These are phyloP conservation scores for Artemisia argyi DNA, from an alignment of 129 eudicot species.

Conservation along the genomic window DNA sequence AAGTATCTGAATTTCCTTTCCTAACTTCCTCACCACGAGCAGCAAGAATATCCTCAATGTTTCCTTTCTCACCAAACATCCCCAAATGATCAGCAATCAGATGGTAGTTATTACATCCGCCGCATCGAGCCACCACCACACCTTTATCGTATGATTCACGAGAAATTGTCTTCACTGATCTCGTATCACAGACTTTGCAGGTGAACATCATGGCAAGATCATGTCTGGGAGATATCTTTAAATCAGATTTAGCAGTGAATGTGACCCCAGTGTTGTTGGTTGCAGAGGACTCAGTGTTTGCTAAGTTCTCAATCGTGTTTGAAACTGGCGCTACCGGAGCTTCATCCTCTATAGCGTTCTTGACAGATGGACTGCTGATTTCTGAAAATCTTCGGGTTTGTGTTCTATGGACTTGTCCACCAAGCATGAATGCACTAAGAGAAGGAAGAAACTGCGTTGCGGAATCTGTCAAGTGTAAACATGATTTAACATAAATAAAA, in stretches of 20 bases:
- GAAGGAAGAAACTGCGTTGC: constrained; percentile 30
- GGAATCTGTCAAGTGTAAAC: constrained; percentile 34
- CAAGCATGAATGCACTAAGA: constrained; percentile 30
- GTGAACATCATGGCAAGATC: constrained; percentile 87
- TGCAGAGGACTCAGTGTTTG: constrained; percentile 13
- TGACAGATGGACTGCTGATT: constrained; percentile 26
- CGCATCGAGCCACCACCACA: constrained; percentile 82
- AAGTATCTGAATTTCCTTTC: constrained; percentile 64
- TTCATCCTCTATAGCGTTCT: constrained; percentile 27
- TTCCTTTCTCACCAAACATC: constrained; percentile 83
- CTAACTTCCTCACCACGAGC: constrained; percentile 85
- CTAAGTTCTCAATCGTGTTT: constrained; percentile 23
- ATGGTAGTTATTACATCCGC: constrained; percentile 83
- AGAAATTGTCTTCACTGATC: constrained; percentile 75
- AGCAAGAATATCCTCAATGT: constrained; percentile 80
- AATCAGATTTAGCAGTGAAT: constrained; percentile 49
- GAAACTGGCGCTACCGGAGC: constrained; percentile 21
- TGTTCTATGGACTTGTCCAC: constrained; percentile 25
- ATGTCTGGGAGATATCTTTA: constrained; percentile 75
- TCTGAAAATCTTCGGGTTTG: constrained; percentile 44
- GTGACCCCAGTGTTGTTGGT: constrained; percentile 26
- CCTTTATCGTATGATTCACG: constrained; percentile 93
- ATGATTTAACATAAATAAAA: not conserved
- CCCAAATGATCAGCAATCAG: constrained; percentile 86
- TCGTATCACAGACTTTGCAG: constrained; percentile 80